Percentiles rank a stretch among this genome's conserved stretches.
phyloP scores from a whole-genome alignment of 768 basidiomycete species.

The Boletus vermiculosoides region DNA sequence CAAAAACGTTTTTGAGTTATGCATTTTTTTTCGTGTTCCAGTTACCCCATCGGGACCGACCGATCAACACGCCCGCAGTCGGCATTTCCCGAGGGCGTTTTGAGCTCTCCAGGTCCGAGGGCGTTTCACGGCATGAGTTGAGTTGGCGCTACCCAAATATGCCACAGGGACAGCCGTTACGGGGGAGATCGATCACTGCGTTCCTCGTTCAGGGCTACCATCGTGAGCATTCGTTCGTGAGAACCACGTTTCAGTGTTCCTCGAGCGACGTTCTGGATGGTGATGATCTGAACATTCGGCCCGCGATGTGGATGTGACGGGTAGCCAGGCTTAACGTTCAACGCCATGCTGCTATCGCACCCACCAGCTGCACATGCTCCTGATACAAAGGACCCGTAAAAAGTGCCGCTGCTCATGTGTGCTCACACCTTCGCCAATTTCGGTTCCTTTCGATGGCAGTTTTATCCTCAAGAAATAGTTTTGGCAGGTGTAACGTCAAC shows the following conservation, averaged over 20 bases:
- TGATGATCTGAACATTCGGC: not conserved
- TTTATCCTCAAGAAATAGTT: not conserved
- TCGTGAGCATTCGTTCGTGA: not conserved
- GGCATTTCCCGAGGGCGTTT: not conserved
- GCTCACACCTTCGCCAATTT: not conserved
- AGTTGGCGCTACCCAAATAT: not conserved
- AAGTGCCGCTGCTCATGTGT: not conserved
- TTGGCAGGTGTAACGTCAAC: slow-evolving; percentile 1
- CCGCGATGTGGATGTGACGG: not conserved
- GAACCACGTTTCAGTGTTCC: not conserved
- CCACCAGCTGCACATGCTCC: not conserved
- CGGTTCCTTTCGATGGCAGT: slow-evolving; percentile 1
- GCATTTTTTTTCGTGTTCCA: not conserved
- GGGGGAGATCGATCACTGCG: not conserved
- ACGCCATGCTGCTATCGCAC: not conserved
- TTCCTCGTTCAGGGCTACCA: not conserved
- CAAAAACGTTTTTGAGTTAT: not conserved
- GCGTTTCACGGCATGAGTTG: not conserved
- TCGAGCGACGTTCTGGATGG: not conserved
- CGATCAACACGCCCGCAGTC: not conserved
- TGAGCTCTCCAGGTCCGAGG: not conserved
- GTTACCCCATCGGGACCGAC: not conserved
- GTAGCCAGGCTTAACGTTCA: not conserved
- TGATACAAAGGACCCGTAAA: not conserved
- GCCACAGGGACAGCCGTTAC: not conserved